Conservation (phyloP, 2,329 filamentous ascomycete species). For the Cercospora janseana region DNA sequence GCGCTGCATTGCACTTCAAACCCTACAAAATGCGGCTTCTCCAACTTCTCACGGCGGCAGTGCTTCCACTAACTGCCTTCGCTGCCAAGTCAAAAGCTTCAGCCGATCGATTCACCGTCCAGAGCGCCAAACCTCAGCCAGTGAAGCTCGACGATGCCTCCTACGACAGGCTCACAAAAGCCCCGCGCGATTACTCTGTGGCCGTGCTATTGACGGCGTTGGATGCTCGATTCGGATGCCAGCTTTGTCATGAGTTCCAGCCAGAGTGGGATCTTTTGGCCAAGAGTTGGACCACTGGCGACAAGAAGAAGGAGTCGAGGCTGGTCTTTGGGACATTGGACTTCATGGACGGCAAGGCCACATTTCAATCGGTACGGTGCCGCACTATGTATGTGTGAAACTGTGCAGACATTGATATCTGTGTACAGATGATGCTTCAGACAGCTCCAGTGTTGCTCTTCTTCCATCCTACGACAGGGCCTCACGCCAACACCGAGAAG, state of each 20-base stretch:
- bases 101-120: slow-evolving; percentile 67
- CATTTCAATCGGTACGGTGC: slow-evolving; percentile 76
- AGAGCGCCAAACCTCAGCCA: slow-evolving; percentile 67
- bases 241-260: slow-evolving; percentile 85
- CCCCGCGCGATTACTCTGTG: slow-evolving; percentile 79
- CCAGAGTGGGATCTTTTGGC: slow-evolving; percentile 88
- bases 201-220: slow-evolving; percentile 83
- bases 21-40: slow-evolving; percentile 64
- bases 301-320: slow-evolving; percentile 69
- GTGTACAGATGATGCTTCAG: slow-evolving; percentile 78
- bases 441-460: slow-evolving; percentile 87
- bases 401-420: not conserved
- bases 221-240: slow-evolving; percentile 78
- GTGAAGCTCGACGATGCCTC: slow-evolving; percentile 73
- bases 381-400: too few relatives aligned
- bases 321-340: slow-evolving; percentile 82
- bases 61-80: slow-evolving; percentile 59
- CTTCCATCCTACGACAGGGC: slow-evolving; percentile 81
- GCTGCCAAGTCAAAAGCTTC: slow-evolving; percentile 53
- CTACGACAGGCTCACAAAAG: slow-evolving; percentile 72
- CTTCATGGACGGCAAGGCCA: slow-evolving; percentile 77
- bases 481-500: slow-evolving; percentile 67
- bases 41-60: slow-evolving; percentile 58
- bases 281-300: slow-evolving; percentile 82
- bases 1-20: slow-evolving; percentile 8